A percentile compares a stretch with the other conserved stretches of the same genome.
Conservation (phyloP, 805 yeast species). For the Ogataea angusta region DNA sequence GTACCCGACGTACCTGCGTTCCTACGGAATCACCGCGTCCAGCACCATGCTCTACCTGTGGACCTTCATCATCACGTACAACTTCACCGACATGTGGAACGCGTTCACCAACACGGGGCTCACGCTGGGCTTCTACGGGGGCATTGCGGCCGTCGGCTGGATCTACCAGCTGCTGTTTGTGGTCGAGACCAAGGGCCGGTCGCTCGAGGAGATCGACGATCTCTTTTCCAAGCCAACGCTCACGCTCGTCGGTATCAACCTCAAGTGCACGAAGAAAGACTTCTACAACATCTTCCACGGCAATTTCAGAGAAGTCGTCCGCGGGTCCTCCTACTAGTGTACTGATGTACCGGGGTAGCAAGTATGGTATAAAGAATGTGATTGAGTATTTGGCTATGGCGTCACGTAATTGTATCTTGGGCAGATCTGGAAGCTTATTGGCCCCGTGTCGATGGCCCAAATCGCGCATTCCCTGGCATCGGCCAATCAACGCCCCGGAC, state of each 20-base stretch:
- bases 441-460: too few species aligned
- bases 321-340: conserved; percentile 9
- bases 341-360: background rate
- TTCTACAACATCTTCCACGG: conserved; percentile 20
- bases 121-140: conserved; percentile 65
- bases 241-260: conserved; percentile 35
- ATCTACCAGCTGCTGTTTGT: conserved; percentile 53
- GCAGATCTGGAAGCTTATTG: too few species aligned
- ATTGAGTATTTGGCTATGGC: background rate
- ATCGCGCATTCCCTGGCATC: too few species aligned
- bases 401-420: too few species aligned
- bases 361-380: too few species aligned
- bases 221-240: conserved; percentile 50
- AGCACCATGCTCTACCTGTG: conserved; percentile 55
- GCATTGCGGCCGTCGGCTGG: conserved; percentile 57
- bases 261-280: conserved; percentile 24
- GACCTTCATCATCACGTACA: conserved; percentile 62
- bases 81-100: conserved; percentile 52
- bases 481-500: too few species aligned
- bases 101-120: conserved; percentile 62
- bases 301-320: conserved; percentile 13
- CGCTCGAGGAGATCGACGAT: conserved; percentile 70
- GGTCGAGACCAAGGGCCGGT: conserved; percentile 71
- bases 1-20: conserved; percentile 55
- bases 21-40: conserved; percentile 63